Conservation (phyloP, 768 basidiomycete species). For the Crepidotus variabilis region DNA sequence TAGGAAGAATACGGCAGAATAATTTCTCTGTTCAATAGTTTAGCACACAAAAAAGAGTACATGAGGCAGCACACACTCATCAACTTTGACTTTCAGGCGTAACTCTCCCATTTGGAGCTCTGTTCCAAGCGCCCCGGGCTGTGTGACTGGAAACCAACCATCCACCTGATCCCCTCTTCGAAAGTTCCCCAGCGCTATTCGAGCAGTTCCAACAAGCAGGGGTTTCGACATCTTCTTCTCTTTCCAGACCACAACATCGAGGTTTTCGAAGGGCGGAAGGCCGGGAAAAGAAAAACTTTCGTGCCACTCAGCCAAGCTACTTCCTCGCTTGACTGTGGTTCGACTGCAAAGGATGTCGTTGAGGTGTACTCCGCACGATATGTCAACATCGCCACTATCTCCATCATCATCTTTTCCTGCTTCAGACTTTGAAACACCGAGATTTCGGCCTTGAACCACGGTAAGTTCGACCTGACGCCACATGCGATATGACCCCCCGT, state of each 20-base stretch:
- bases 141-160: conserved; percentile 81
- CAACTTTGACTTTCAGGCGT: conserved; percentile 65
- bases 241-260: conserved; percentile 66
- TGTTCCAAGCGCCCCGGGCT: conserved; percentile 39
- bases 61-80: conserved; percentile 52
- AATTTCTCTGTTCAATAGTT: conserved; percentile 55
- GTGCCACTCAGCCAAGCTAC: conserved; percentile 76
- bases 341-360: conserved; percentile 67
- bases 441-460: conserved; percentile 69
- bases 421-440: conserved; percentile 46
- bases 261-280: conserved; percentile 71
- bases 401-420: conserved; percentile 23
- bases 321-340: conserved; percentile 68
- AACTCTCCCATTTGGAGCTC: conserved; percentile 73
- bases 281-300: conserved; percentile 74
- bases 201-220: conserved; percentile 52
- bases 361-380: conserved; percentile 76
- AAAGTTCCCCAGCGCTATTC: conserved; percentile 66
- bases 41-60: neutral
- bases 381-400: conserved; percentile 61
- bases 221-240: conserved; percentile 65
- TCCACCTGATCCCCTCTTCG: conserved; percentile 71
- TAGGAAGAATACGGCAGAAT: conserved; percentile 71
- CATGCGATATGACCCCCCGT: conserved; percentile 81
- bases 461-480: conserved; percentile 80